phyloP scores from a whole-genome alignment of 2,329 filamentous ascomycete species.

The Claviceps sp. region DNA sequence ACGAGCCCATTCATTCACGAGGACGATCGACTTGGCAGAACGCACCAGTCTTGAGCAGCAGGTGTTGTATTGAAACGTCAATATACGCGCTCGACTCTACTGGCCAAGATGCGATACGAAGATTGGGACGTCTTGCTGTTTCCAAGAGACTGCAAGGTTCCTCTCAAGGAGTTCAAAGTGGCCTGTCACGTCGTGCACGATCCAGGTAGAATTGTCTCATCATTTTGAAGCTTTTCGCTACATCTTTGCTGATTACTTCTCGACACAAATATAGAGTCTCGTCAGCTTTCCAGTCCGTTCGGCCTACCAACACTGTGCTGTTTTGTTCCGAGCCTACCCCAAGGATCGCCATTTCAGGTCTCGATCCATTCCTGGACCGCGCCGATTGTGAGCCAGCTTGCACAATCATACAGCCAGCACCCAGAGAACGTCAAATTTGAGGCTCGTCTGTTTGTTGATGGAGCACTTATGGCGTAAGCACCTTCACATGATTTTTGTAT shows the following conservation, averaged over 20 bases:
- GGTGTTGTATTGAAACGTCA: not conserved
- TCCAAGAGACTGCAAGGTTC: slow-evolving; percentile 49
- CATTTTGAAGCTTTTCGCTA: not conserved
- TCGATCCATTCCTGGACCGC: slow-evolving; percentile 64
- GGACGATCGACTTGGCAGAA: not conserved
- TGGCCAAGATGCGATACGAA: slow-evolving; percentile 59
- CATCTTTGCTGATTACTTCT: not conserved
- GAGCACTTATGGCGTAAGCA: slow-evolving; percentile 43
- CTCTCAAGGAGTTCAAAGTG: slow-evolving; percentile 72
- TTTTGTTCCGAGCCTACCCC: slow-evolving; percentile 53
- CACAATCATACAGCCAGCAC: slow-evolving; percentile 41
- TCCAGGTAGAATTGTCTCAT: slow-evolving; percentile 17
- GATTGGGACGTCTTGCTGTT: slow-evolving; percentile 82
- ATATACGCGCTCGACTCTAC: not conserved
- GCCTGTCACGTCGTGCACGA: slow-evolving; percentile 56
- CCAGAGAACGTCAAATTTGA: slow-evolving; percentile 47
- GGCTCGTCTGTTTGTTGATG: slow-evolving; percentile 56
- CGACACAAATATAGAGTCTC: slow-evolving; percentile 29
- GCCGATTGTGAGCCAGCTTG: slow-evolving; percentile 44
- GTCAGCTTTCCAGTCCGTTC: slow-evolving; percentile 32
- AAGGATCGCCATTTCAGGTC: slow-evolving; percentile 49
- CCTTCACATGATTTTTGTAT: not conserved
- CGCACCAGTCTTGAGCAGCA: not conserved
- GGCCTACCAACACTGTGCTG: slow-evolving; percentile 54
- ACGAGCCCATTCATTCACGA: not conserved